Evolutionary conservation across 768 basidiomycete genomes (phyloP).

Genomic region (Podaxis pistillaris): DNA sequence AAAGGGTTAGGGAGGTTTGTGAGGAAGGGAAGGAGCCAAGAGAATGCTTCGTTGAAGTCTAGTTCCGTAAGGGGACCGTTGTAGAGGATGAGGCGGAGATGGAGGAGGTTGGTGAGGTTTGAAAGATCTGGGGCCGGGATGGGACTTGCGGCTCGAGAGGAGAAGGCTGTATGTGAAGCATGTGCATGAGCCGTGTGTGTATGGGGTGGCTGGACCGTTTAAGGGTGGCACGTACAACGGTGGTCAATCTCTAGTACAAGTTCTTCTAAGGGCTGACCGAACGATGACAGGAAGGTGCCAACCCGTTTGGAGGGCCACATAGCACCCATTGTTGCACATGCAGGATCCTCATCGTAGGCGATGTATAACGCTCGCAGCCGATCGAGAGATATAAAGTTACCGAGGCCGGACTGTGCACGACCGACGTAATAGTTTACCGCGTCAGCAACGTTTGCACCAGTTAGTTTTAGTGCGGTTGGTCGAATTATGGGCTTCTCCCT

Average conservation of each 20-base stretch:
- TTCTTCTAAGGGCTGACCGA: background rate
- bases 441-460: background rate
- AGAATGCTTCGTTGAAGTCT: background rate
- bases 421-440: background rate
- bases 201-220: background rate
- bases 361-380: conserved; percentile 1
- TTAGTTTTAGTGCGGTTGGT: conserved; percentile 1
- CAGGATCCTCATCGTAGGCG: conserved; percentile 4
- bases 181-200: background rate
- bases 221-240: background rate
- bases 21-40: conserved; percentile 2
- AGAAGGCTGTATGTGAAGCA: background rate
- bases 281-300: background rate
- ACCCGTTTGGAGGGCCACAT: background rate
- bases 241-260: conserved; percentile 6
- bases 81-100: background rate
- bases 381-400: background rate
- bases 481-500: background rate
- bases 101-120: background rate
- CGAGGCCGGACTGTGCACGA: background rate
- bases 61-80: conserved; percentile 1
- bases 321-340: background rate
- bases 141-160: background rate
- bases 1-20: background rate
- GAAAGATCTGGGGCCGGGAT: background rate